Evolutionary conservation across 2,329 filamentous ascomycete genomes (phyloP).

Genomic region (Metarhizium robertsii): DNA sequence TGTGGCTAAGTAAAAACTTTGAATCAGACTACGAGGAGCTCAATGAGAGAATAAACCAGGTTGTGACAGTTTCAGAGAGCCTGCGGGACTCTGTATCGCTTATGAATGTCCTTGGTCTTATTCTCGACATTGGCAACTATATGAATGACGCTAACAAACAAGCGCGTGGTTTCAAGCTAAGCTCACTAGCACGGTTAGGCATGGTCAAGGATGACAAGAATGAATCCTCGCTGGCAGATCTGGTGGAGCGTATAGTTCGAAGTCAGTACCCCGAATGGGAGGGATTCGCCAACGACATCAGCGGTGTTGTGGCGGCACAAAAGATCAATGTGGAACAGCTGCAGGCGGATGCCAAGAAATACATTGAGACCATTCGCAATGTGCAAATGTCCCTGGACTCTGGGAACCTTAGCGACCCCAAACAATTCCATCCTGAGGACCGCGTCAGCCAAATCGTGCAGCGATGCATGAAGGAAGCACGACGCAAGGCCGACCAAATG

Average conservation of each 20-base stretch:
- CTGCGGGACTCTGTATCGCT: slow-evolving; percentile 83
- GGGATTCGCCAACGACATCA: slow-evolving; percentile 75
- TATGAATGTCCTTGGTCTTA: slow-evolving; percentile 93
- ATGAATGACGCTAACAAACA: slow-evolving; percentile 99
- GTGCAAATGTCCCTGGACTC: slow-evolving; percentile 86
- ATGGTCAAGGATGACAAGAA: slow-evolving; percentile 99
- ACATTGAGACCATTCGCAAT: slow-evolving; percentile 91
- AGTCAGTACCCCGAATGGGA: slow-evolving; percentile 97
- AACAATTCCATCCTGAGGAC: slow-evolving; percentile 96
- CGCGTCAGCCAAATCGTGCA: slow-evolving; percentile 87
- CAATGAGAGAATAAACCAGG: slow-evolving; percentile 70
- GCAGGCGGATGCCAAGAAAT: slow-evolving; percentile 75
- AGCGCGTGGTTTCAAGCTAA: slow-evolving; percentile 94
- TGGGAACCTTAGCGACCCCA: slow-evolving; percentile 90
- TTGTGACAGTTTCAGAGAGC: slow-evolving; percentile 82
- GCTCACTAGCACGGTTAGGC: slow-evolving; percentile 79
- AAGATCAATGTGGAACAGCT: slow-evolving; percentile 95
- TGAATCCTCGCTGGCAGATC: slow-evolving; percentile 87
- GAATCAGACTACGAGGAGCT: slow-evolving; percentile 90
- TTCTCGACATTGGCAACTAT: slow-evolving; percentile 97
- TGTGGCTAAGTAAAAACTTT: slow-evolving; percentile 73
- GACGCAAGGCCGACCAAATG: slow-evolving; percentile 94
- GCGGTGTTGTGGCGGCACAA: slow-evolving; percentile 65
- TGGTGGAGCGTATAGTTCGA: slow-evolving; percentile 92
- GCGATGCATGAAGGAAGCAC: slow-evolving; percentile 90